These are phyloP conservation scores for Phytophthora cactorum DNA, from an alignment of 352 stramenopile species.

Conservation along the genomic window DNA sequence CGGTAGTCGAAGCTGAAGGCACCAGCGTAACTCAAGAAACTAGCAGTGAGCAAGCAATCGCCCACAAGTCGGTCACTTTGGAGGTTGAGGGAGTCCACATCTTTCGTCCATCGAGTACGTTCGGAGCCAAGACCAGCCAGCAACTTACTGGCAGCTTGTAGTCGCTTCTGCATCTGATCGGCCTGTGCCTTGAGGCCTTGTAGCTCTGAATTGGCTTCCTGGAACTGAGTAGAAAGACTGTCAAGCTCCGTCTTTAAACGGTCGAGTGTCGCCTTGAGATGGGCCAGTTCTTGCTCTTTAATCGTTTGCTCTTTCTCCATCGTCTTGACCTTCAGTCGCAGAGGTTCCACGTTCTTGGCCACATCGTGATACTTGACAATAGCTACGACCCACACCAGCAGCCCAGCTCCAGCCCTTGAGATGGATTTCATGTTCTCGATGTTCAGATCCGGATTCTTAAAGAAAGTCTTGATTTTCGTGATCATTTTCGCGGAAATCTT, in stretches of 20 bases:
- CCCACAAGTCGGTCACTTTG: slow-evolving; percentile 89
- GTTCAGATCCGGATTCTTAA: slow-evolving; percentile 94
- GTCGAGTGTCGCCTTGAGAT: slow-evolving; percentile 87
- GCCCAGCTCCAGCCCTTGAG: slow-evolving; percentile 87
- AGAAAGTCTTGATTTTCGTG: slow-evolving; percentile 94
- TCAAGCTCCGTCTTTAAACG: slow-evolving; percentile 89
- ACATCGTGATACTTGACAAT: slow-evolving; percentile 97
- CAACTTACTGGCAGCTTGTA: slow-evolving; percentile 93
- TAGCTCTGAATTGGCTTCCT: slow-evolving; percentile 92
- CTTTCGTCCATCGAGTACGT: slow-evolving; percentile 92
- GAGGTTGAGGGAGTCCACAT: slow-evolving; percentile 88
- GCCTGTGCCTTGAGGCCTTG: slow-evolving; percentile 92
- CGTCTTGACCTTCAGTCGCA: slow-evolving; percentile 92
- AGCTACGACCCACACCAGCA: slow-evolving; percentile 94
- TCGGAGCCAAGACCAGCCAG: slow-evolving; percentile 93
- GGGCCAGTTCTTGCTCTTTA: slow-evolving; percentile 88
- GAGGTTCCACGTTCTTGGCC: slow-evolving; percentile 93
- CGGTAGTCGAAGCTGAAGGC: slow-evolving; percentile 93
- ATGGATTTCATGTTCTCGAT: slow-evolving; percentile 96
- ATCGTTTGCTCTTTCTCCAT: slow-evolving; percentile 94
- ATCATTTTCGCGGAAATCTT: slow-evolving; percentile 97
- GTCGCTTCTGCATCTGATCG: slow-evolving; percentile 95
- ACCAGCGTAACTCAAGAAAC: slow-evolving; percentile 91
- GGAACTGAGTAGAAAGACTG: slow-evolving; percentile 91
- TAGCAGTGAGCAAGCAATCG: slow-evolving; percentile 91